Conservation (phyloP, 2,329 filamentous ascomycete genomes). For the Hirsutella minnesotensis region DNA sequence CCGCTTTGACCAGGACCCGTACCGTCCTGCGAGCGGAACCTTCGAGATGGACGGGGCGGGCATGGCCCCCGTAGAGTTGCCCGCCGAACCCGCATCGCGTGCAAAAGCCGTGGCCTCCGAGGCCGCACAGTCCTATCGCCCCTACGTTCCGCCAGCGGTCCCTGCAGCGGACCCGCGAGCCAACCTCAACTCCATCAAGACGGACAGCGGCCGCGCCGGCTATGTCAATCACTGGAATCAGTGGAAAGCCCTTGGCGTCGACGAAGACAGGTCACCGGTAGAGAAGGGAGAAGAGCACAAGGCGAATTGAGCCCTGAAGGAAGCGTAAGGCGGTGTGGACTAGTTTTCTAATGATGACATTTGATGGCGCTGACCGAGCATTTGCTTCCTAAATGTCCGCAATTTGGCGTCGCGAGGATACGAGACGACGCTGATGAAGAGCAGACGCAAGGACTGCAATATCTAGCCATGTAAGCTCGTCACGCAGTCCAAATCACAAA, state of each 20-base stretch:
- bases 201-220: slow-evolving; percentile 15
- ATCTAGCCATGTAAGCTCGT: background rate
- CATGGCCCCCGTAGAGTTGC: slow-evolving; percentile 19
- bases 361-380: background rate
- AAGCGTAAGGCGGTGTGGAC: background rate
- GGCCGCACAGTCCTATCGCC: background rate
- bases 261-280: background rate
- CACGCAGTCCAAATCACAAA: background rate
- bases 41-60: slow-evolving; percentile 26
- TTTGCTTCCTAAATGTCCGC: too few species aligned
- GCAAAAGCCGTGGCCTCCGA: slow-evolving; percentile 2
- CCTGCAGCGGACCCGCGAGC: slow-evolving; percentile 18
- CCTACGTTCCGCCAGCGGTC: slow-evolving; percentile 4
- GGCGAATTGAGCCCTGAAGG: background rate
- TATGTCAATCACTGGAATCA: slow-evolving; percentile 28
- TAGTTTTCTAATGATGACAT: background rate
- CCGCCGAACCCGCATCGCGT: slow-evolving; percentile 10
- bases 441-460: too few species aligned
- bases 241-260: slow-evolving; percentile 7
- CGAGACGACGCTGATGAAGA: background rate
- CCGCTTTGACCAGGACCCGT: slow-evolving; percentile 18
- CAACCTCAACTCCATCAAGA: slow-evolving; percentile 20
- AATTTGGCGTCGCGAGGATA: too few species aligned
- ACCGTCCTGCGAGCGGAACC: slow-evolving; percentile 14
- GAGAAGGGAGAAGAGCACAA: background rate